Conservation (phyloP, 202 grass and related monocot species). For the Alloteropsis angusta region DNA sequence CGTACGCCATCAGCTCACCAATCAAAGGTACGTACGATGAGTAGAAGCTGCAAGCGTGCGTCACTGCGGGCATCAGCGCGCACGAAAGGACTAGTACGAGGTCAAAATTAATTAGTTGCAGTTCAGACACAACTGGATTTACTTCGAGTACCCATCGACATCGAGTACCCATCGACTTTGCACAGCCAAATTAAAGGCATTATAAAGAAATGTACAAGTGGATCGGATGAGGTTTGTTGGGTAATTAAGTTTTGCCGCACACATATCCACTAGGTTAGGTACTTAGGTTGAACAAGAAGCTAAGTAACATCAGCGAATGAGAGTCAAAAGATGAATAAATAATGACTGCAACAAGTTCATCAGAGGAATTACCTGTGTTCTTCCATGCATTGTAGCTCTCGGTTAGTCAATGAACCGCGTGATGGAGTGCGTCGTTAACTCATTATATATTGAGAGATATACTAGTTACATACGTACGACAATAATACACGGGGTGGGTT, state of each 20-base stretch:
- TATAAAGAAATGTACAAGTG: neutral
- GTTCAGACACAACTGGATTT: neutral
- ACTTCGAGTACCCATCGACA: too few relatives aligned
- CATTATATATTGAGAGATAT: too few relatives aligned
- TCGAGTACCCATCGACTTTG: neutral
- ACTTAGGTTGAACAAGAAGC: neutral
- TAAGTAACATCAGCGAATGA: neutral
- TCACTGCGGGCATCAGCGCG: slow-evolving; percentile 7
- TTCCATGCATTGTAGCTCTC: too few relatives aligned
- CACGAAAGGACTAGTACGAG: neutral
- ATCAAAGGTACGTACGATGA: neutral
- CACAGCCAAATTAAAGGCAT: neutral
- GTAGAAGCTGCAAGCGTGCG: neutral
- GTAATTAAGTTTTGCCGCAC: neutral
- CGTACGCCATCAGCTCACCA: neutral
- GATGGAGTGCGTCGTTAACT: too few relatives aligned
- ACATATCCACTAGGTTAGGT: neutral
- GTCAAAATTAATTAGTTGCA: neutral
- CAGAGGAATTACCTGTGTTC: too few relatives aligned
- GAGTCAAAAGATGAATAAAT: too few relatives aligned
- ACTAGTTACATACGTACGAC: too few relatives aligned
- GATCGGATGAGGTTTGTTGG: neutral
- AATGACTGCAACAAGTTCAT: too few relatives aligned
- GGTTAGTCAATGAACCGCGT: too few relatives aligned
- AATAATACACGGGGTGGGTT: too few relatives aligned